Percentiles rank a stretch among this genome's conserved stretches.
Evolutionary conservation across 2,329 filamentous ascomycete species (phyloP).

Genomic region (Paecilomyces sp.): DNA sequence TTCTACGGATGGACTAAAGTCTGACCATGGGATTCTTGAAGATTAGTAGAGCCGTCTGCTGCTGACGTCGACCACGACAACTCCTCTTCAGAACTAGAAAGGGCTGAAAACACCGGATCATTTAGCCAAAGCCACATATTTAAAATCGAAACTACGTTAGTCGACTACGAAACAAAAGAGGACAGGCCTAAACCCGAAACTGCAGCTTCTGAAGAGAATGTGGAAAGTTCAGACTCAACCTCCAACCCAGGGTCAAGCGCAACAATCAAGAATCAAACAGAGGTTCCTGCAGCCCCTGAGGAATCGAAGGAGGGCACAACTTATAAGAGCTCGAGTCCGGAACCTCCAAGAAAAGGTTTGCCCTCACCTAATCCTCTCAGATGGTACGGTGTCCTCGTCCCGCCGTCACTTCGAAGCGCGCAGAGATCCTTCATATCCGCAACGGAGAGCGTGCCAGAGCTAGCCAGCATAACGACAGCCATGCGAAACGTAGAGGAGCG

Average conservation of each 20-base stretch:
- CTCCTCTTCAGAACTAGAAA: background rate
- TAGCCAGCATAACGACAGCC: constrained; percentile 30
- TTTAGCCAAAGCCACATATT: background rate
- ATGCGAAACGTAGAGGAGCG: constrained; percentile 36
- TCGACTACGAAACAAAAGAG: constrained; percentile 2
- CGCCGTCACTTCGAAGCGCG: constrained; percentile 35
- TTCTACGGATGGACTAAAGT: background rate
- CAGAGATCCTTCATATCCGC: constrained; percentile 37
- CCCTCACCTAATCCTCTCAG: constrained; percentile 35
- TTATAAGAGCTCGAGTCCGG: constrained; percentile 4
- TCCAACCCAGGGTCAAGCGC: background rate
- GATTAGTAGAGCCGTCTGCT: background rate
- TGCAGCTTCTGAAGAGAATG: background rate
- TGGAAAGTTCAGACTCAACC: background rate
- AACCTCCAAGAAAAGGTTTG: constrained; percentile 17
- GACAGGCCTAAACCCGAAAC: background rate
- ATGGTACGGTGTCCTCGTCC: constrained; percentile 45
- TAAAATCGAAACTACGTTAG: background rate
- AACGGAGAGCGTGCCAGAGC: constrained; percentile 27
- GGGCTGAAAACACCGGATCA: background rate
- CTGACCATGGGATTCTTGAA: background rate
- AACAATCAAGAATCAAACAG: background rate
- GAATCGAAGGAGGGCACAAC: constrained; percentile 3
- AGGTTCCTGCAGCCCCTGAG: background rate
- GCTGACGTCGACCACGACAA: background rate